Evolutionary conservation across 352 stramenopile genomes (phyloP).

Genomic region (Phytophthora aleatoria): DNA sequence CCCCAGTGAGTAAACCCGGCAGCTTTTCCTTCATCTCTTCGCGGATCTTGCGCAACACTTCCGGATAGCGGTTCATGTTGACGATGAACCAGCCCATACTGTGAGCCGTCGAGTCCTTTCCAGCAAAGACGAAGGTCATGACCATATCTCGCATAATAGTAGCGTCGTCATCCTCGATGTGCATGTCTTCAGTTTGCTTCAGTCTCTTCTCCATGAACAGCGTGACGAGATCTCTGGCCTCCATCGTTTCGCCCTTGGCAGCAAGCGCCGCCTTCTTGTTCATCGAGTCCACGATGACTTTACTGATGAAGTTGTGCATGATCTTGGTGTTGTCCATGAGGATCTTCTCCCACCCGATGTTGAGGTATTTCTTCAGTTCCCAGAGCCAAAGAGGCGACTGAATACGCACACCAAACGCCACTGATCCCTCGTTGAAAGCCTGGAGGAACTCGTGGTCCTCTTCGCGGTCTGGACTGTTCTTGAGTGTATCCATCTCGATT

Average conservation of each 20-base stretch:
- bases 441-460: conserved; percentile 53
- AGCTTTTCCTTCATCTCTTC: conserved; percentile 54
- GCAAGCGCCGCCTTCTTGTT: conserved; percentile 49
- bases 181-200: conserved; percentile 28
- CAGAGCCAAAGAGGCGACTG: conserved; percentile 43
- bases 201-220: conserved; percentile 48
- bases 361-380: conserved; percentile 38
- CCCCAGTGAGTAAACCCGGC: conserved; percentile 27
- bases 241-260: conserved; percentile 39
- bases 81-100: conserved; percentile 75
- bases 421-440: conserved; percentile 47
- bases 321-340: conserved; percentile 42
- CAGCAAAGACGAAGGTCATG: conserved; percentile 78
- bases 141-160: conserved; percentile 72
- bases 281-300: conserved; percentile 56
- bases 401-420: conserved; percentile 38
- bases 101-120: conserved; percentile 73
- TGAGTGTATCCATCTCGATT: conserved; percentile 46
- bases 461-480: conserved; percentile 29
- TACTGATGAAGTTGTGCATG: conserved; percentile 49
- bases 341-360: conserved; percentile 44
- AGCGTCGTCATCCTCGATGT: conserved; percentile 35
- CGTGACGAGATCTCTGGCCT: conserved; percentile 51
- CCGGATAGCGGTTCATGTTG: conserved; percentile 61
- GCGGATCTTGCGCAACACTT: conserved; percentile 52